Base-by-base conservation (phyloP, 345 rosid genomes). In the Eucalyptus urophylla region DNA sequence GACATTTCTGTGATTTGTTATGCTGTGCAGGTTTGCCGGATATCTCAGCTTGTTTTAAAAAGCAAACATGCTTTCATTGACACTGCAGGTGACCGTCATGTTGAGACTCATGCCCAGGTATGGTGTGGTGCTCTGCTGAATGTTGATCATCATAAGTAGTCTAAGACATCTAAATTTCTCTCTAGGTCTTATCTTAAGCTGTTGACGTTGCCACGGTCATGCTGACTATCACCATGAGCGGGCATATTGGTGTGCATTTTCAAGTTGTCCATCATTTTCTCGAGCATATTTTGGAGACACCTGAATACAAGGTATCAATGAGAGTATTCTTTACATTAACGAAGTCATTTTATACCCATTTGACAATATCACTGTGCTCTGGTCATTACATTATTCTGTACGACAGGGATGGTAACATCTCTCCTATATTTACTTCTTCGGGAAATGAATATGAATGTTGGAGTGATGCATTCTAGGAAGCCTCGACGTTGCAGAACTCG, bases 401-500 rank as follows among this genome's bases (percentile, higher is more conserved):
- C 99, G 86, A 96, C 97, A 33, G 99, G 96, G 87, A 97, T 96
- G 99, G 94, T 96, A 76, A 96, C 99, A 76, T 97, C 99, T 45
- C 95, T 97, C 62, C 62, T 94, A 92, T 96, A 92, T 89, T 90
- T 86, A 88, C 95, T 97, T 67, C 95, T 98, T 89, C 96, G 94
- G 25, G 98, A 95, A 93, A 93, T 96, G 97, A 96, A 94, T 87
- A 89, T 97, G 93, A 96, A 95, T 90, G 99, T 94, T 9, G 93
- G 96, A 92, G 99, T 94, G 94, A 92, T 95, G n/a, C 98, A 96
- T 92, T 95, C 99, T 83, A 95, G 99, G 90, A 98, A 97, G 89
- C 95, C 99, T 87, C 98, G 95, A 91, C 94, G 95, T 49, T 94
- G 94, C 89, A 93, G 96, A 89, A 93, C 95, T 76, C 98, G 95